Percentiles rank a stretch among this genome's conserved stretches.
Evolutionary conservation across 345 rosid species (phyloP).

Genomic region (Salix arbutifolia): DNA sequence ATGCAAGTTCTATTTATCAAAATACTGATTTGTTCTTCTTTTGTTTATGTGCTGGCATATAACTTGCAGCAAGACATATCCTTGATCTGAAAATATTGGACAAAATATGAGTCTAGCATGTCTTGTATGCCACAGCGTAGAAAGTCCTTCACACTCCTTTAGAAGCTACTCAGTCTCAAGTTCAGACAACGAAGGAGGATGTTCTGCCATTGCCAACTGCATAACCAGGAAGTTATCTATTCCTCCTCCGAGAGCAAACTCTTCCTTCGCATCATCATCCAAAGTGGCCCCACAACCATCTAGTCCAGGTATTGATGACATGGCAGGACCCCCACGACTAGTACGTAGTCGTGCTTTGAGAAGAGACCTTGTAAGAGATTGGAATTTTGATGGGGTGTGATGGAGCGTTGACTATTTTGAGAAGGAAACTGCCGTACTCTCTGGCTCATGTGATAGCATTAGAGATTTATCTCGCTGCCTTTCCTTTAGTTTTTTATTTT

Average conservation of each 20-base stretch:
- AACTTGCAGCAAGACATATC: constrained; percentile 3
- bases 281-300: constrained; percentile 86
- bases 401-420: constrained; percentile 38
- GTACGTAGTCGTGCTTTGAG: constrained; percentile 86
- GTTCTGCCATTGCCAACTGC: constrained; percentile 71
- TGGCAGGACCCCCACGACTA: constrained; percentile 65
- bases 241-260: constrained; percentile 51
- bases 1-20: background rate
- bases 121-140: constrained; percentile 81
- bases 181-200: constrained; percentile 84
- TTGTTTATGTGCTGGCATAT: background rate
- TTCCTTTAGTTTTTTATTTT: constrained; percentile 3
- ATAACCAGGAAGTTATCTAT: constrained; percentile 56
- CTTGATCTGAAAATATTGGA: background rate
- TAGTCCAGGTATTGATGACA: constrained; percentile 31
- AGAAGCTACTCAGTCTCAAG: constrained; percentile 93
- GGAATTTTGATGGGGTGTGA: constrained; percentile 75
- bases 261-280: constrained; percentile 54
- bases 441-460: constrained; percentile 15
- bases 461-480: constrained; percentile 9
- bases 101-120: constrained; percentile 78
- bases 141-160: constrained; percentile 90
- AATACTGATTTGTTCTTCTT: background rate
- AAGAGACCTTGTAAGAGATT: constrained; percentile 90
- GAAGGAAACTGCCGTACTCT: background rate